Evolutionary conservation across 2,329 filamentous ascomycete genomes (phyloP).

Genomic region (Penicillium italicum): DNA sequence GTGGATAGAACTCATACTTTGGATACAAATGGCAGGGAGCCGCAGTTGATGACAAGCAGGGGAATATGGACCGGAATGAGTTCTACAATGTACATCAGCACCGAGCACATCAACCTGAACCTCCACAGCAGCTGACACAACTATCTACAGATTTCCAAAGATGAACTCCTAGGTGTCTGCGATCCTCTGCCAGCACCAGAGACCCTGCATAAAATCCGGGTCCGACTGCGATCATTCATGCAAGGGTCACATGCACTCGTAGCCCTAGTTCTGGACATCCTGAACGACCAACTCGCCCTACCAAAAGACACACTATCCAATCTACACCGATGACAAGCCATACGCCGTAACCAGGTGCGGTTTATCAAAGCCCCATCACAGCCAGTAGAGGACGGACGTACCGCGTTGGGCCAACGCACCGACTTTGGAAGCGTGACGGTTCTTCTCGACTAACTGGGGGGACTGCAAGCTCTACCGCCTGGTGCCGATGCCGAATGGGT

Average conservation of each 20-base stretch:
- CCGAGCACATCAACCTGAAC: not conserved
- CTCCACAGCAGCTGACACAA: not conserved
- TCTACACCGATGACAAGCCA: slow-evolving; percentile 45
- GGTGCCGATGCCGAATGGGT: slow-evolving; percentile 45
- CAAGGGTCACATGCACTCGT: slow-evolving; percentile 46
- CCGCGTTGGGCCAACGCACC: slow-evolving; percentile 52
- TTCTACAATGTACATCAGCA: slow-evolving; percentile 50
- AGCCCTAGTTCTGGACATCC: slow-evolving; percentile 42
- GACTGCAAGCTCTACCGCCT: slow-evolving; percentile 52
- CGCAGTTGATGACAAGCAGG: slow-evolving; percentile 46
- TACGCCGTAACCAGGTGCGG: slow-evolving; percentile 54
- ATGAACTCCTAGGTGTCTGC: slow-evolving; percentile 47
- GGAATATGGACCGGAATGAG: slow-evolving; percentile 52
- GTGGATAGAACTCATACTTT: slow-evolving; percentile 49
- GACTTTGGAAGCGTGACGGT: slow-evolving; percentile 57
- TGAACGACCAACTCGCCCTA: slow-evolving; percentile 47
- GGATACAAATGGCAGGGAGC: slow-evolving; percentile 52
- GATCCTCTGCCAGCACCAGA: slow-evolving; percentile 43
- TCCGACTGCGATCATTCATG: slow-evolving; percentile 45
- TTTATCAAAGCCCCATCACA: slow-evolving; percentile 52
- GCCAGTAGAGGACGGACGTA: slow-evolving; percentile 40
- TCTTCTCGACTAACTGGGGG: slow-evolving; percentile 55
- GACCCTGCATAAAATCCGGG: slow-evolving; percentile 38
- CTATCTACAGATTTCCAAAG: slow-evolving; percentile 46
- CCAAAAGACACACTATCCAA: slow-evolving; percentile 41